These are phyloP conservation scores for Tricholoma furcatifolium DNA, from an alignment of 768 basidiomycete species.

Conservation along the genomic window DNA sequence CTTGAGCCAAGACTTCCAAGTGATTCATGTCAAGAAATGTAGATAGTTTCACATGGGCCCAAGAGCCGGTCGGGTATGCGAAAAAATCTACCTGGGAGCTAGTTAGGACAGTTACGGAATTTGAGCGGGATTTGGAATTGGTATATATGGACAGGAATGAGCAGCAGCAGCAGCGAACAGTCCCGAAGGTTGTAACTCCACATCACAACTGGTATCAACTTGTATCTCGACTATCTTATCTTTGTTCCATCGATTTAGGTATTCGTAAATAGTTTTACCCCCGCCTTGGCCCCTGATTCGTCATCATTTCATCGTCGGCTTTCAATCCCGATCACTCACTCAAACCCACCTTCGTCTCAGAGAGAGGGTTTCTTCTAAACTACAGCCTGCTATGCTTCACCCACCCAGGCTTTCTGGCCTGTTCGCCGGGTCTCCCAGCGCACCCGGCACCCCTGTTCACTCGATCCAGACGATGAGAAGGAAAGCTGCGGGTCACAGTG, in stretches of 20 bases:
- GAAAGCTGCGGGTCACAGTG: conserved; percentile 87
- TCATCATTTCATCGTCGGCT: too few species aligned
- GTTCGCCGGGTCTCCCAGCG: conserved; percentile 73
- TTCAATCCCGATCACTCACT: conserved; percentile 9
- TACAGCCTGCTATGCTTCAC: conserved; percentile 48
- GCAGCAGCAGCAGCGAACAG: too few species aligned
- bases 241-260: too few species aligned
- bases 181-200: too few species aligned
- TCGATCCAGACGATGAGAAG: conserved; percentile 90
- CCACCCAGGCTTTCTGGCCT: conserved; percentile 73
- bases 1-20: not conserved
- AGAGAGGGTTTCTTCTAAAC: conserved; percentile 15
- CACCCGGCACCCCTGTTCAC: conserved; percentile 83
- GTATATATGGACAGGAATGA: too few species aligned
- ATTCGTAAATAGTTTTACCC: too few species aligned
- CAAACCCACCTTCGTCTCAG: conserved; percentile 1
- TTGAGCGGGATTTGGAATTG: conserved; percentile 15
- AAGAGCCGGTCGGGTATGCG: not conserved
- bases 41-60: conserved; percentile 14
- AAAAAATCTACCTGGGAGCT: not conserved
- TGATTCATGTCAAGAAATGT: not conserved
- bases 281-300: not conserved
- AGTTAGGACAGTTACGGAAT: conserved; percentile 11
- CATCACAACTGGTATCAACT: too few species aligned
- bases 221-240: too few species aligned